Base-by-base conservation (phyloP, 2,329 filamentous ascomycete species). In the Penicillium sp. region DNA sequence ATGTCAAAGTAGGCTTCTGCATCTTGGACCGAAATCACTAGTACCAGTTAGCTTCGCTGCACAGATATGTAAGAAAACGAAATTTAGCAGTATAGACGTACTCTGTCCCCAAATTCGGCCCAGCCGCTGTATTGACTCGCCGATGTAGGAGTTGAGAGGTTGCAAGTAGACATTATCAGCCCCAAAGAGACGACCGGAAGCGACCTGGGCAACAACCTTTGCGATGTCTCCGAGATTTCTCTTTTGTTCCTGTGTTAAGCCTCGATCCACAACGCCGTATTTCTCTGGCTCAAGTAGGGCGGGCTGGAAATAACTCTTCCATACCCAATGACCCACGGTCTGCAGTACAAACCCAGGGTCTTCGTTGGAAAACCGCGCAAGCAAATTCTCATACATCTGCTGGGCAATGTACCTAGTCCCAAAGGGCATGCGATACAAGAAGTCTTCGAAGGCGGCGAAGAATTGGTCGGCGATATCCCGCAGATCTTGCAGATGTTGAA, bases 131-230 rank as follows among this genome's bases (percentile, higher is more conserved):
- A 94, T 81, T 0, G 89, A 89, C 44, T 95, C 86, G 12, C 76
- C 79, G 31, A 98, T 75, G 61, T 95, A 96, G 32, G 81, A 85
- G 62, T 98, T 98, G 27, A 98, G 75, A 1, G 92, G 92, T 56
- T 96, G 89, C 5, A 98, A 74, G 61, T 96, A 96, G 44, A 96
- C 82, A 55, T 96, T 95, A 41, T 96, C 92, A 2, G 85, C 85
- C 9, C 89, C 89, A 64, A 98, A 98, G 0, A 90, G 76, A 45
- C 86, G 80, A 1, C 90, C 90, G n/a, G 82, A 82, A 10, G 85
- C 84, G 35, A 95, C 81, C 64, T 98, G 93, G 20, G 85, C 75
- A 9, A 98, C 74, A 0, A 98, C 88, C 66, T 95, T 95, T 41
- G 84, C 81, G 13, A 98, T 88, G 61, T 95, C 89, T 20, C 79